Evolutionary conservation across 83 land plant genomes (phyloP), one percentile per base, ranked within the genome.

Genomic region (Picea mariana): DNA sequence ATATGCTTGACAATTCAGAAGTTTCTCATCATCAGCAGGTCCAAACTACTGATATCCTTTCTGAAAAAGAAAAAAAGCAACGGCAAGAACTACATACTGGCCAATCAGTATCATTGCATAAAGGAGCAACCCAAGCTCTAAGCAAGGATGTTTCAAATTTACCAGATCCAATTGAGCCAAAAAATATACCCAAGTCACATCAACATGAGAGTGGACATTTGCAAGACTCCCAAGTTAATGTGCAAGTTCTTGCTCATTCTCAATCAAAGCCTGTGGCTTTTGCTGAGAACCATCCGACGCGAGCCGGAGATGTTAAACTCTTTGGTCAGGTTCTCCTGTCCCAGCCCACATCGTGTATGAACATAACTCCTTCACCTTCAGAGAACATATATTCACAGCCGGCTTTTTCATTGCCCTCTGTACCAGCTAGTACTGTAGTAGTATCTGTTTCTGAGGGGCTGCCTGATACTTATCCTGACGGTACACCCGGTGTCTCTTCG

Each of bases 241-340:
- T 59, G 40, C 86, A 84, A 62, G 60, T 26, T 5, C 42, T 60
- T 44, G 47, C 61, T 17, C 4, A 21, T 44, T 44, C 76, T 49
- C 55, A 69, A 61, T n/a, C 68, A 21, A 75, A 75, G 31, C 52
- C 80, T 69, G 59, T 78, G 52, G 75, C 64, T 60, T 11, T 62
- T 24, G 62, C 42, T 69, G 86, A 84, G 52, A 65, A 71, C 21
- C 85, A 85, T 40, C 86, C 64, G 59, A 27, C 67, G 11, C 40
- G 79, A 27, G 62, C 80, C 21, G 44, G 84, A 60, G 86, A 85
- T 75, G 86, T 85, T 31, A 85, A 85, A 79, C 84, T 85, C 26
- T 85, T 85, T 66, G 86, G 86, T 27, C 85, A 85, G 61, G 75
- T 83, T 24, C 86, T 85, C 63, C 75, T 85, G 20, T 85, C 85